Conservation (phyloP, 1,284 basidiomycete genomes). For the Ceratobasidium sp. region DNA sequence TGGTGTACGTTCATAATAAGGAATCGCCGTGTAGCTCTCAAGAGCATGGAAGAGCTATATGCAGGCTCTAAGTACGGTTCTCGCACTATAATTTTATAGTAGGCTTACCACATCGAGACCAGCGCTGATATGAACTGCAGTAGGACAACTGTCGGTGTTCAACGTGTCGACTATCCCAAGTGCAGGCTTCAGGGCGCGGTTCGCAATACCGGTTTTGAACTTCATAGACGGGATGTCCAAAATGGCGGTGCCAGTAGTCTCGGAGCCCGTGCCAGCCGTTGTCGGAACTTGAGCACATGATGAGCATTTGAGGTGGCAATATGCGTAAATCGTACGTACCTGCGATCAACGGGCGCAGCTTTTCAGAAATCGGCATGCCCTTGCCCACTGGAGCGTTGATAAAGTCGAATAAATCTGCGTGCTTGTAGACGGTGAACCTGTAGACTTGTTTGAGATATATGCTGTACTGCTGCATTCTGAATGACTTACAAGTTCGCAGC, state of each 20-base stretch:
- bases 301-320: slow-evolving; percentile 5
- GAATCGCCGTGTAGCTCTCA: slow-evolving; percentile 92
- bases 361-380: slow-evolving; percentile 82
- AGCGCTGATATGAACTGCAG: slow-evolving; percentile 88
- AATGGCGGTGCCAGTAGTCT: slow-evolving; percentile 98
- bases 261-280: slow-evolving; percentile 96
- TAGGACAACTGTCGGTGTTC: slow-evolving; percentile 87
- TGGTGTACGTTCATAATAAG: slow-evolving; percentile 89
- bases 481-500: slow-evolving; percentile 83
- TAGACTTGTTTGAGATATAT: slow-evolving; percentile 25
- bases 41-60: slow-evolving; percentile 83
- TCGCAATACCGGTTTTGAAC: slow-evolving; percentile 98
- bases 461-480: slow-evolving; percentile 26
- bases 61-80: not conserved
- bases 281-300: slow-evolving; percentile 74
- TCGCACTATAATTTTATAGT: not conserved
- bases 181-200: slow-evolving; percentile 87
- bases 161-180: slow-evolving; percentile 88
- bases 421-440: slow-evolving; percentile 87
- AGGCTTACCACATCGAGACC: slow-evolving; percentile 81
- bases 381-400: slow-evolving; percentile 97
- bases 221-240: slow-evolving; percentile 79
- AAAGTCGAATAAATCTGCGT: slow-evolving; percentile 93
- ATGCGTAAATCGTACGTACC: slow-evolving; percentile 55
- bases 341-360: slow-evolving; percentile 87